Evolutionary conservation across 2,329 filamentous ascomycete genomes (phyloP).

Genomic region (Fusarium longipes): DNA sequence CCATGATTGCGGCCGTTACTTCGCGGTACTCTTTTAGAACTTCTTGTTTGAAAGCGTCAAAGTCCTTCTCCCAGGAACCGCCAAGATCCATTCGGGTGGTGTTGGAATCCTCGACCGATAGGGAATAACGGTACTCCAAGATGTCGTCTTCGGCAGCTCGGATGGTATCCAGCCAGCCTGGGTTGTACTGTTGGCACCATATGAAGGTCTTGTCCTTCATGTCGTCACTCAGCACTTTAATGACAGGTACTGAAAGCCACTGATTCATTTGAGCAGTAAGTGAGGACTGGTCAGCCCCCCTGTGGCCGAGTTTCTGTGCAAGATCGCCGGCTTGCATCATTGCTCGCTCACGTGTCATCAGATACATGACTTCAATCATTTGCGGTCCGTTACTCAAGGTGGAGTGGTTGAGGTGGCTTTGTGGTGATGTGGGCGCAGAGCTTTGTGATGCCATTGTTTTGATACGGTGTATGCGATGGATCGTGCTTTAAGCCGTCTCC

Average conservation of each 20-base stretch:
- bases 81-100: neutral
- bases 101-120: neutral
- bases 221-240: neutral
- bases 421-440: too few relatives aligned
- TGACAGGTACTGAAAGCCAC: neutral
- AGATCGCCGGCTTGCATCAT: neutral
- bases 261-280: neutral
- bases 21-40: neutral
- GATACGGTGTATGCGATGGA: too few relatives aligned
- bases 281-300: neutral
- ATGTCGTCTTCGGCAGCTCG: neutral
- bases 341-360: conserved; percentile 1
- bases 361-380: neutral
- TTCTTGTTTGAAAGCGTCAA: neutral
- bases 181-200: neutral
- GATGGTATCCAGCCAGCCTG: neutral
- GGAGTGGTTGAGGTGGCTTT: too few relatives aligned
- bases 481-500: neutral
- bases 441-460: too few relatives aligned
- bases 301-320: neutral
- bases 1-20: neutral
- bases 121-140: neutral
- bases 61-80: neutral
- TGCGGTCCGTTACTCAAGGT: neutral
- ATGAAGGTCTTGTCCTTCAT: conserved; percentile 1